phyloP scores from a whole-genome alignment of 805 yeast species.

The Schizosaccharomyces cryophilus region DNA sequence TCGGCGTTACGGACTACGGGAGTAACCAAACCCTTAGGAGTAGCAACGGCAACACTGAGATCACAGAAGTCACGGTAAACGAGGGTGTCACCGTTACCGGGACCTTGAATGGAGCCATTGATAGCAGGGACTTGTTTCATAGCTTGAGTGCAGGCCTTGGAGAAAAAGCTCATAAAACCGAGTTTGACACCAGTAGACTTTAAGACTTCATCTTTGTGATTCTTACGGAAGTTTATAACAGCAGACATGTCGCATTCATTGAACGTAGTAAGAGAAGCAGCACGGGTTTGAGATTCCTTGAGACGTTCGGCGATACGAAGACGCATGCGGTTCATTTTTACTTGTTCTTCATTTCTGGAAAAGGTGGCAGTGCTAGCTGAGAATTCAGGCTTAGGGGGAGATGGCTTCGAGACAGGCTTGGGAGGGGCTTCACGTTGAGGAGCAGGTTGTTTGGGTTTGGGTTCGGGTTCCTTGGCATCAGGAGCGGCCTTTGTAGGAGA shows the following conservation, averaged over 20 bases:
- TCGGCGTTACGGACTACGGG: conserved; percentile 96
- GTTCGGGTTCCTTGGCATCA: conserved; percentile 9
- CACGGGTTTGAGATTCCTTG: conserved; percentile 96
- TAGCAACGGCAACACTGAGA: conserved; percentile 89
- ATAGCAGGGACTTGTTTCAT: conserved; percentile 86
- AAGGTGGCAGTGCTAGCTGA: conserved; percentile 22
- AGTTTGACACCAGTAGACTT: conserved; percentile 83
- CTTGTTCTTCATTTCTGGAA: conserved; percentile 69
- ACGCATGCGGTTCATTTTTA: conserved; percentile 98
- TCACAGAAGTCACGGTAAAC: conserved; percentile 92
- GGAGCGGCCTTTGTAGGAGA: conserved; percentile 1
- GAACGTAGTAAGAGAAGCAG: conserved; percentile 93
- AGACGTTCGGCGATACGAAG: conserved; percentile 94
- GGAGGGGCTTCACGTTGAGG: conserved; percentile 14
- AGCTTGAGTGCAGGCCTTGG: conserved; percentile 80
- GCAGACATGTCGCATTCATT: conserved; percentile 94
- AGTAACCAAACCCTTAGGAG: conserved; percentile 96
- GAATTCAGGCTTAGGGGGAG: conserved; percentile 12
- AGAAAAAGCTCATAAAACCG: conserved; percentile 97
- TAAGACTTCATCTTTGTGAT: conserved; percentile 87
- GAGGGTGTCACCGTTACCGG: conserved; percentile 54
- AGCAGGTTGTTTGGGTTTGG: background rate
- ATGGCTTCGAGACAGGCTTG: conserved; percentile 11
- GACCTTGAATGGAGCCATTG: conserved; percentile 71
- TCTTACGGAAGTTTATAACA: conserved; percentile 77